phyloP scores from a whole-genome alignment of 768 basidiomycete genomes.

The Kwoniella botswanensis region DNA sequence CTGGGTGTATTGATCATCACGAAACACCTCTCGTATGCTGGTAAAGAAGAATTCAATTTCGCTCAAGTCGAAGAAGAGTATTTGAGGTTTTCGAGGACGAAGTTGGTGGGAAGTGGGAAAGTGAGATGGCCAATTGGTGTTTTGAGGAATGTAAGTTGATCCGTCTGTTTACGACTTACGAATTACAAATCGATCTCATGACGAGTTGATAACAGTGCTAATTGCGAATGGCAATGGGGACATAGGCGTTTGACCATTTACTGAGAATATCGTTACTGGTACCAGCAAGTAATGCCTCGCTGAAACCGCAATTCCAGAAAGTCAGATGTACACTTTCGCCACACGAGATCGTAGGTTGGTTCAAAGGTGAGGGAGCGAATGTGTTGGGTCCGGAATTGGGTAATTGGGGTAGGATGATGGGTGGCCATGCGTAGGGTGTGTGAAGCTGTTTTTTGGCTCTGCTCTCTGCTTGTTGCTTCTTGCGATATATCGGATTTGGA shows the following conservation, averaged over 20 bases:
- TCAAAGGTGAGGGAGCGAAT: slow-evolving; percentile 53
- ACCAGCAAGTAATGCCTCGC: slow-evolving; percentile 58
- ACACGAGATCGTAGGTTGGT: slow-evolving; percentile 64
- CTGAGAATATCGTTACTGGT: slow-evolving; percentile 67
- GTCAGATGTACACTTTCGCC: slow-evolving; percentile 72
- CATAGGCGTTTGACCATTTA: slow-evolving; percentile 78
- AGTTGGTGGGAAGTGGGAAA: slow-evolving; percentile 56
- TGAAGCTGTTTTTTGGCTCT: not conserved
- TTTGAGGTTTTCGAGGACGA: slow-evolving; percentile 66
- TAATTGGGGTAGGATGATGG: slow-evolving; percentile 56
- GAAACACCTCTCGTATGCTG: slow-evolving; percentile 74
- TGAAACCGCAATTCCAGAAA: slow-evolving; percentile 73
- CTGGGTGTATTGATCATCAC: slow-evolving; percentile 85
- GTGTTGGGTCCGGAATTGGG: slow-evolving; percentile 52
- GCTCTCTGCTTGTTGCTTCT: not conserved
- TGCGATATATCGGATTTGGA: too few relatives aligned
- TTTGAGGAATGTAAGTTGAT: slow-evolving; percentile 64
- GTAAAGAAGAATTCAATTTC: slow-evolving; percentile 82
- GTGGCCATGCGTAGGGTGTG: slow-evolving; percentile 46
- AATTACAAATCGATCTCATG: too few relatives aligned
- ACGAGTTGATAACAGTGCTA: too few relatives aligned
- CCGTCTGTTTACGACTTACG: too few relatives aligned
- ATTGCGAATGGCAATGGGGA: too few relatives aligned
- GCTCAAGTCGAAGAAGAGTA: slow-evolving; percentile 80
- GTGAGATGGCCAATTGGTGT: slow-evolving; percentile 48